These are phyloP conservation scores for Phenoliferia sp. DNA, from an alignment of 1,284 basidiomycete species.

Conservation along the genomic window DNA sequence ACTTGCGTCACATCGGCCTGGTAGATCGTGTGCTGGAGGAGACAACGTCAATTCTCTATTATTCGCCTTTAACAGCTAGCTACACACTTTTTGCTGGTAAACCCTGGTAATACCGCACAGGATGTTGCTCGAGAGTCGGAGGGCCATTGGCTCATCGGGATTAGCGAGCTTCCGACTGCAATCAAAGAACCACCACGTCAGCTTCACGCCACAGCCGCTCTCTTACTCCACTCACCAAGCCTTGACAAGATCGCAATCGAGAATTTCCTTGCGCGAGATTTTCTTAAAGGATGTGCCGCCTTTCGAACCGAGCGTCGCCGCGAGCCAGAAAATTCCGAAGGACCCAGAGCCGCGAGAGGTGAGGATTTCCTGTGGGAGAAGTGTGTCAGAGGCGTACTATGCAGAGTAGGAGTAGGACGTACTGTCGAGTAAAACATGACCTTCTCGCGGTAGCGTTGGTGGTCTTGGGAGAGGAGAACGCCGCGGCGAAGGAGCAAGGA, in stretches of 20 bases:
- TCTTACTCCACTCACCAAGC: constrained; percentile 21
- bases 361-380: constrained; percentile 15
- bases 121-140: constrained; percentile 22
- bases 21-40: constrained; percentile 18
- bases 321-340: constrained; percentile 35
- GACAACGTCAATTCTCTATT: not conserved
- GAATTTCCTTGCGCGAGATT: constrained; percentile 29
- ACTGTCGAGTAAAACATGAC: constrained; percentile 8
- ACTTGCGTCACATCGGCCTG: constrained; percentile 23
- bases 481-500: too few species aligned
- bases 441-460: too few species aligned
- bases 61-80: not conserved
- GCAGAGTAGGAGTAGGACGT: not conserved
- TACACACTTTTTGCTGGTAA: constrained; percentile 25
- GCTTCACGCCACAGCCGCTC: not conserved
- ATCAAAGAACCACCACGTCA: too few species aligned
- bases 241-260: constrained; percentile 28
- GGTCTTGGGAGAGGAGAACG: too few species aligned
- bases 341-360: constrained; percentile 21
- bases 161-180: constrained; percentile 27
- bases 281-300: constrained; percentile 21
- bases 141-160: constrained; percentile 34
- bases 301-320: constrained; percentile 25
- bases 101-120: constrained; percentile 27
- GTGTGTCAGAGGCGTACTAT: not conserved